These are phyloP conservation scores for Dissophora globulifera DNA, from an alignment of 192 early-diverging fungal genomes.

Conservation along the genomic window DNA sequence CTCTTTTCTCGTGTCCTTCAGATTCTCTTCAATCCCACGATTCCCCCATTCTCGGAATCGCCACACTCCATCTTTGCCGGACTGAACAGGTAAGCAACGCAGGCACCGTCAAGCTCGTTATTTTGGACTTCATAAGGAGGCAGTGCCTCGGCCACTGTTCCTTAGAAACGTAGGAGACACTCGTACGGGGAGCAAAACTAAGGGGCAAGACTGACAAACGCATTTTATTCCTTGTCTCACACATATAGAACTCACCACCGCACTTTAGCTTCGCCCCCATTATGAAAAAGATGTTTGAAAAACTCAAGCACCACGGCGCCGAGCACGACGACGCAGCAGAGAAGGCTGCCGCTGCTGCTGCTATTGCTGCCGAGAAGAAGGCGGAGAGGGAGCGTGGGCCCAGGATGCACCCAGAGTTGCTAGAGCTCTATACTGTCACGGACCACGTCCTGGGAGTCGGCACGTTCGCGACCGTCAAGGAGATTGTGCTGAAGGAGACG, in stretches of 20 bases:
- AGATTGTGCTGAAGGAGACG: constrained; percentile 63
- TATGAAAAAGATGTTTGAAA: constrained; percentile 43
- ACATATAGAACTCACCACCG: neutral
- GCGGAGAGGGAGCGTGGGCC: constrained; percentile 27
- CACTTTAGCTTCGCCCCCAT: too few species aligned
- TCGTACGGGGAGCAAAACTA: too few species aligned
- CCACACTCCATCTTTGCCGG: too few species aligned
- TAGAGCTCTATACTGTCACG: constrained; percentile 53
- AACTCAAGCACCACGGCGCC: constrained; percentile 44
- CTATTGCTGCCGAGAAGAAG: constrained; percentile 27
- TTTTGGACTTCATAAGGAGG: too few species aligned
- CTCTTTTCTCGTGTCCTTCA: too few species aligned
- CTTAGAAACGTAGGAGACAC: too few species aligned
- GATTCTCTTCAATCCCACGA: too few species aligned
- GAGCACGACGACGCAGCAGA: constrained; percentile 19
- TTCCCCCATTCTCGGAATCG: neutral
- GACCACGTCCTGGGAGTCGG: constrained; percentile 57
- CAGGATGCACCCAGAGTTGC: constrained; percentile 40
- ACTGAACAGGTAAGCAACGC: too few species aligned
- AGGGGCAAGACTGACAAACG: neutral
- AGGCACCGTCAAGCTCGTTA: too few species aligned
- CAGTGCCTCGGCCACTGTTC: too few species aligned
- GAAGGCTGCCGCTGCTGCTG: constrained; percentile 22
- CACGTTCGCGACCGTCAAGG: constrained; percentile 71
- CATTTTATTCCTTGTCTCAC: neutral